Conservation (phyloP, 192 early-diverging fungal genomes). For the Phlyctochytrium planicorne region DNA sequence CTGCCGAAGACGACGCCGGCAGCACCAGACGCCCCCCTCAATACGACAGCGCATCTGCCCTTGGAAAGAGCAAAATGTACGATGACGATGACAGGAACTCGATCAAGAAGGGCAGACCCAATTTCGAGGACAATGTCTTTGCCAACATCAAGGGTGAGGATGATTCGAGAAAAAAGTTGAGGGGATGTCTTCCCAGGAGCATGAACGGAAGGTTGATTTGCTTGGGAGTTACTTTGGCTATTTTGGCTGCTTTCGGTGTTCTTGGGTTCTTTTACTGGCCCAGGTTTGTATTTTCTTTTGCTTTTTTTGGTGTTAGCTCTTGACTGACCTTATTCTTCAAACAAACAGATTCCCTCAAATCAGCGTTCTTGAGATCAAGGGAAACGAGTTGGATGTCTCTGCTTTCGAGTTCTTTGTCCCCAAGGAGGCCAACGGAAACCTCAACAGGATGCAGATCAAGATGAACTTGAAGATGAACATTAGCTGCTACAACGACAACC, state of each 20-base stretch:
- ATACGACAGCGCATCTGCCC: neutral
- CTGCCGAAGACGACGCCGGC: no score
- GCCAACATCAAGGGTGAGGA: neutral
- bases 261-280: slow-evolving; percentile 23
- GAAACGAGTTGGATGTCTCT: neutral
- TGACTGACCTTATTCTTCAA: neutral
- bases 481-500: slow-evolving; percentile 20
- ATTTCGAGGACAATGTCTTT: neutral
- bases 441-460: slow-evolving; percentile 11
- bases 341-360: neutral
- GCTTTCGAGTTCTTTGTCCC: neutral
- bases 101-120: neutral
- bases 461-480: slow-evolving; percentile 21
- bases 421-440: neutral
- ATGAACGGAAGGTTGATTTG: slow-evolving; percentile 16
- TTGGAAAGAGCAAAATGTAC: neutral
- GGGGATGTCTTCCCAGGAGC: slow-evolving; percentile 13
- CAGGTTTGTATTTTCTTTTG: slow-evolving; percentile 9
- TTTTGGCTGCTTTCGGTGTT: slow-evolving; percentile 10
- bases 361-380: neutral
- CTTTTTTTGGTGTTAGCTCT: neutral
- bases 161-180: neutral
- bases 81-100: neutral
- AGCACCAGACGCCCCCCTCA: neutral
- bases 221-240: slow-evolving; percentile 1